A percentile compares a stretch with the other conserved stretches of the same genome.
Conservation (phyloP, 176 grass and related monocot species). For the Elymus sibiricus region DNA sequence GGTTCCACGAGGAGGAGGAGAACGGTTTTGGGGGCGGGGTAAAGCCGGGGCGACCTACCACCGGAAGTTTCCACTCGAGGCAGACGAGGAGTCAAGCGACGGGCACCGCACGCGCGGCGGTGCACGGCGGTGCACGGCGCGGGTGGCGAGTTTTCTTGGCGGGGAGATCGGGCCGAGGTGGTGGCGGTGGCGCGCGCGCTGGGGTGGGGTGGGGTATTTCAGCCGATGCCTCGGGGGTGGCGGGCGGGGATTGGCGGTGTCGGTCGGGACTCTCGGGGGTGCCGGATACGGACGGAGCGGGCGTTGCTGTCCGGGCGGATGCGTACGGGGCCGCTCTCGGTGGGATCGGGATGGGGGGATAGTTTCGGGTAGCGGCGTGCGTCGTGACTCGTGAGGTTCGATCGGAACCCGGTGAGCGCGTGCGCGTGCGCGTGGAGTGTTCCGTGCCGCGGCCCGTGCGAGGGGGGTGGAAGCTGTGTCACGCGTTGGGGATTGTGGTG, state of each 20-base stretch:
- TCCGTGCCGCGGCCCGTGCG: neutral
- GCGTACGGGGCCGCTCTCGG: neutral
- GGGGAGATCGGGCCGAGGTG: neutral
- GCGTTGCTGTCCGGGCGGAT: conserved; percentile 26
- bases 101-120: neutral
- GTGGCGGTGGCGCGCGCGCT: neutral
- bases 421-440: neutral
- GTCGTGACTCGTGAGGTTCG: too few relatives aligned
- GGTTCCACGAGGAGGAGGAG: neutral
- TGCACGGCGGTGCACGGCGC: neutral
- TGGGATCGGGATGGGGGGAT: neutral
- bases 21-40: conserved; percentile 14
- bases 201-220: neutral
- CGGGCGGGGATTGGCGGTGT: neutral
- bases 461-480: neutral
- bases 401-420: neutral
- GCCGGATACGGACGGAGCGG: neutral
- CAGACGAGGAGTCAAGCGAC: conserved; percentile 8
- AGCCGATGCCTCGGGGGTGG: neutral
- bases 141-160: neutral
- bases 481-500: neutral
- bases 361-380: neutral
- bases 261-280: neutral
- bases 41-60: conserved; percentile 31
- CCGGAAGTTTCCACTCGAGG: conserved; percentile 32